Evolutionary conservation across 1,139 yeast genomes (phyloP).

Genomic region (Suhomyces taliae): DNA sequence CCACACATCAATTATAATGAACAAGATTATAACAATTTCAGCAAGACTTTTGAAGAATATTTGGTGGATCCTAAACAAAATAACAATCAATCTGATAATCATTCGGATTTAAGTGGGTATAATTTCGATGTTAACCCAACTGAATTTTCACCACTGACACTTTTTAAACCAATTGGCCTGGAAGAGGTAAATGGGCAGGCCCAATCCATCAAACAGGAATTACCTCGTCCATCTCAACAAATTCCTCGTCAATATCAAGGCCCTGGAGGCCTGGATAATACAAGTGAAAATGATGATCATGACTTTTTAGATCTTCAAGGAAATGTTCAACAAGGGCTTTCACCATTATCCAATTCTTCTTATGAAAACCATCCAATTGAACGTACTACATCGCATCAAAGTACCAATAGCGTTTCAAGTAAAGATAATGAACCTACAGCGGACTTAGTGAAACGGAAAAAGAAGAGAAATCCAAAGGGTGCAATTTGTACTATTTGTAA

Average conservation of each 20-base stretch:
- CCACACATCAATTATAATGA: constrained; percentile 13
- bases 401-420: constrained; percentile 18
- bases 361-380: constrained; percentile 7
- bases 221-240: neutral
- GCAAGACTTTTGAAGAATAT: constrained; percentile 10
- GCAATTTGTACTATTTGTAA: constrained; percentile 43
- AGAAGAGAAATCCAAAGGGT: constrained; percentile 39
- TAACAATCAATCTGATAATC: neutral
- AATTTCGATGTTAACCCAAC: constrained; percentile 20
- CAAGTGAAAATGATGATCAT: neutral
- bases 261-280: neutral
- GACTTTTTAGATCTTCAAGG: constrained; percentile 2
- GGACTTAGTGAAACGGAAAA: constrained; percentile 16
- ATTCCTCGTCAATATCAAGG: neutral
- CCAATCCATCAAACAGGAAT: neutral
- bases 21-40: constrained; percentile 10
- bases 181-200: constrained; percentile 7
- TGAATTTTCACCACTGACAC: constrained; percentile 5
- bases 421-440: constrained; percentile 4
- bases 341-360: constrained; percentile 6
- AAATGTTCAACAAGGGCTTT: neutral
- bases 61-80: constrained; percentile 4
- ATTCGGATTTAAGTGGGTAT: constrained; percentile 22
- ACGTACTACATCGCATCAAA: constrained; percentile 24
- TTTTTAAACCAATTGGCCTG: constrained; percentile 5